A percentile compares a stretch with the other conserved stretches of the same genome.
Conservation (phyloP, 23 red algal genomes). For the Agarophyton chilense region DNA sequence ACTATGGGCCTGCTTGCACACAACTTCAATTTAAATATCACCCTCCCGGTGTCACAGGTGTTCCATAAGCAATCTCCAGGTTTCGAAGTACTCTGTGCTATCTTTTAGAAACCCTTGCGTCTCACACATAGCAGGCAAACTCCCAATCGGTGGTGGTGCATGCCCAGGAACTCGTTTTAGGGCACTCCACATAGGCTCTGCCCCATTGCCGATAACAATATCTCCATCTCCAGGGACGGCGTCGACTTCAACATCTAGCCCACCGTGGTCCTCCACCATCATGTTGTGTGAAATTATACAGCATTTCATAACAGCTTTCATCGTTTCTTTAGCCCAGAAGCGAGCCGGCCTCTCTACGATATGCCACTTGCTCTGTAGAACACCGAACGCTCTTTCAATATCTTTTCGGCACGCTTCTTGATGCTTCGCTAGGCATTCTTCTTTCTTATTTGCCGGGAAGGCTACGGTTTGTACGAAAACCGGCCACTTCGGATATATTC, state of each 20-base stretch:
- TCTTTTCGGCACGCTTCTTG: background rate
- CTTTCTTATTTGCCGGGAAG: background rate
- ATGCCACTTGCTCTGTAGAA: constrained; percentile 11
- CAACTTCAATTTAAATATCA: no score
- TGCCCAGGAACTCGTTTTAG: no score
- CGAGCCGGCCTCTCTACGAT: background rate
- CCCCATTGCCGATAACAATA: background rate
- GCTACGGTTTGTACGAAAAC: background rate
- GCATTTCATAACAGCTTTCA: background rate
- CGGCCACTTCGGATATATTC: constrained; percentile 21
- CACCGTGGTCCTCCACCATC: background rate
- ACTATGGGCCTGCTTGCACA: no score
- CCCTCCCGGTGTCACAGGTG: no score
- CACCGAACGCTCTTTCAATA: background rate
- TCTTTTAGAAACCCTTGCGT: no score
- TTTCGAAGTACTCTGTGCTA: no score
- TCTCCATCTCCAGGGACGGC: no score
- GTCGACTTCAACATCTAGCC: background rate
- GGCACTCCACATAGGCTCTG: no score
- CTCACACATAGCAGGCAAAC: no score
- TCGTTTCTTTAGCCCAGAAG: background rate
- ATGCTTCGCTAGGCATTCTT: background rate
- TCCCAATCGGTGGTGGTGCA: no score
- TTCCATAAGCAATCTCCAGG: no score
- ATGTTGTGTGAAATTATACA: constrained; percentile 40